phyloP scores from a whole-genome alignment of 345 rosid genomes.

The Alliaria petiolata region DNA sequence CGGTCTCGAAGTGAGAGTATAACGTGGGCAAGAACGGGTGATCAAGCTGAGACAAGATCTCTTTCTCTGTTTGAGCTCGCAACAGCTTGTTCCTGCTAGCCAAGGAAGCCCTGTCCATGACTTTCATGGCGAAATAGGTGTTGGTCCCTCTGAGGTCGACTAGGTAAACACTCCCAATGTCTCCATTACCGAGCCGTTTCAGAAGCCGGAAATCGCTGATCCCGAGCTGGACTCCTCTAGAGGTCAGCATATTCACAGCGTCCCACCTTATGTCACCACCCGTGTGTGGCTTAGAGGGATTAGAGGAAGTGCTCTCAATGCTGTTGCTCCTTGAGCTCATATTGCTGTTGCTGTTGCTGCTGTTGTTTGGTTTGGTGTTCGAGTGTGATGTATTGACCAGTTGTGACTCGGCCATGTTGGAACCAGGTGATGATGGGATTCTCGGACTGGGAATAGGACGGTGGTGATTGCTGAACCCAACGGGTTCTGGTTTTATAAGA shows the following conservation, averaged over 20 bases:
- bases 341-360: conserved; percentile 21
- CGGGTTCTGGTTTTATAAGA: conserved; percentile 26
- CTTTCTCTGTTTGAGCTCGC: conserved; percentile 64
- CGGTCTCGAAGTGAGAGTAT: conserved; percentile 66
- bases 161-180: conserved; percentile 74
- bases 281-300: conserved; percentile 74
- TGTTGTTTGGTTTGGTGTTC: conserved; percentile 17
- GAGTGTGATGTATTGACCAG: conserved; percentile 2
- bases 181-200: conserved; percentile 87
- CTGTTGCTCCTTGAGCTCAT: conserved; percentile 50
- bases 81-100: conserved; percentile 83
- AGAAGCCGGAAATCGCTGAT: conserved; percentile 73
- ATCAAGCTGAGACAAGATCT: conserved; percentile 62
- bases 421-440: conserved; percentile 30
- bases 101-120: conserved; percentile 76
- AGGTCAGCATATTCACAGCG: conserved; percentile 48
- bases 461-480: conserved; percentile 21
- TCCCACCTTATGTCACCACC: conserved; percentile 92
- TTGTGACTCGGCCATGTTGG: conserved; percentile 23
- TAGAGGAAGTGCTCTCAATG: conserved; percentile 56
- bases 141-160: conserved; percentile 70
- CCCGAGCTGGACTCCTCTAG: conserved; percentile 53
- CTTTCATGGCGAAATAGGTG: conserved; percentile 73
- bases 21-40: conserved; percentile 69
- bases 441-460: conserved; percentile 31